Percentiles rank a stretch among this genome's conserved stretches.
These are phyloP conservation scores for Fraxinus floribunda DNA, from an alignment of 305 asterid species.

Conservation along the genomic window DNA sequence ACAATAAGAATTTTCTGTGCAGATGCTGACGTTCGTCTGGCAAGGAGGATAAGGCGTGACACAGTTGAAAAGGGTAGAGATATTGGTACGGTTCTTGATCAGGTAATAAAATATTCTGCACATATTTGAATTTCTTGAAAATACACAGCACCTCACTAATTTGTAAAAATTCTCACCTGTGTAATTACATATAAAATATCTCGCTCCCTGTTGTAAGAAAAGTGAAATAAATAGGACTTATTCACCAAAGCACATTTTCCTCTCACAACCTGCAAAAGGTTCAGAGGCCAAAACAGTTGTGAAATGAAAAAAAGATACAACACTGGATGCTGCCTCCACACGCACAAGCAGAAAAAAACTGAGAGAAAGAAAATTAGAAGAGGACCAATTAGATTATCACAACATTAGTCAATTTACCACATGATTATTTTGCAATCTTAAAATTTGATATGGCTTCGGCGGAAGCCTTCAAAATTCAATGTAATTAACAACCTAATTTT, in stretches of 20 bases:
- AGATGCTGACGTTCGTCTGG: constrained; percentile 99
- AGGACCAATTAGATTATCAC: background rate
- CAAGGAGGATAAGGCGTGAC: constrained; percentile 97
- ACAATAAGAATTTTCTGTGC: constrained; percentile 45
- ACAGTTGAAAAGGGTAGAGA: constrained; percentile 94
- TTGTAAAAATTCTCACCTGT: background rate
- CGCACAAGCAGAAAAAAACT: background rate
- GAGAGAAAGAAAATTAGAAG: background rate
- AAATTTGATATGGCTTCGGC: background rate
- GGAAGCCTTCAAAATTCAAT: background rate
- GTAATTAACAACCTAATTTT: background rate
- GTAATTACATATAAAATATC: background rate
- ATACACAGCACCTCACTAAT: background rate
- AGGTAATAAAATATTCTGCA: constrained; percentile 50
- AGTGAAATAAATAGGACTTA: background rate
- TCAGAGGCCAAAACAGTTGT: background rate
- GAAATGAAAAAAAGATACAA: background rate
- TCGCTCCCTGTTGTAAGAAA: background rate
- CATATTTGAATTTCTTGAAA: background rate
- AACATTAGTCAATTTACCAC: background rate
- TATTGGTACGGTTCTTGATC: constrained; percentile 83
- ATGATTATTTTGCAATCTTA: background rate
- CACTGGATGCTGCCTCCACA: background rate
- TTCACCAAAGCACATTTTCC: background rate
- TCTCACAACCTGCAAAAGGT: background rate